Conservation (phyloP, 495 filamentous ascomycete species). For the Aspergillus baeticus region DNA sequence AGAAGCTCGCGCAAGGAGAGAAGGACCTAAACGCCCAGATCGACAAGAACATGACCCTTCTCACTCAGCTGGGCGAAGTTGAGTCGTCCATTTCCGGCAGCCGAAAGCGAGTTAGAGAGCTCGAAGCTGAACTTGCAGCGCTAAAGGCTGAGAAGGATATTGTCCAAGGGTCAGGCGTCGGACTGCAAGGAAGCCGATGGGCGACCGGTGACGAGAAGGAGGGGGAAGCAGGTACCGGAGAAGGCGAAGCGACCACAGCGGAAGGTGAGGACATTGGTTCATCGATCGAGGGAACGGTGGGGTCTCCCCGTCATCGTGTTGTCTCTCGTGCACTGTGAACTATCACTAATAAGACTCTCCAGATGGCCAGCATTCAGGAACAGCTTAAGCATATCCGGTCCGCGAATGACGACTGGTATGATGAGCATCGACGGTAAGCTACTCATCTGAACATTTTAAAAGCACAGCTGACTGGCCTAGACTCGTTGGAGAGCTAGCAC, state of each 20-base stretch:
- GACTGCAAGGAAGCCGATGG: conserved; percentile 44
- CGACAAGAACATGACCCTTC: conserved; percentile 49
- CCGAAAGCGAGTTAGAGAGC: conserved; percentile 43
- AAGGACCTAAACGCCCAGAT: conserved; percentile 44
- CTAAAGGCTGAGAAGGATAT: conserved; percentile 32
- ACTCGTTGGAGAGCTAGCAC: conserved; percentile 42
- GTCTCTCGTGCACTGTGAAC: conserved; percentile 15
- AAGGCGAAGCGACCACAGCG: conserved; percentile 38
- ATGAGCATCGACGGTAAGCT: conserved; percentile 45
- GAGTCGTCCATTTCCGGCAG: conserved; percentile 39
- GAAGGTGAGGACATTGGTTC: conserved; percentile 56
- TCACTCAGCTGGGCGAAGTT: conserved; percentile 43
- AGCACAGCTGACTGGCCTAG: conserved; percentile 19
- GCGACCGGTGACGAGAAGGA: conserved; percentile 33
- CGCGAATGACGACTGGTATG: conserved; percentile 46
- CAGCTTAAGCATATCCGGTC: conserved; percentile 50
- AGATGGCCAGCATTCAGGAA: conserved; percentile 54
- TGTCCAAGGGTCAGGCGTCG: conserved; percentile 25
- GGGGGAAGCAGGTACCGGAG: conserved; percentile 21
- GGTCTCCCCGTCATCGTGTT: conserved; percentile 43
- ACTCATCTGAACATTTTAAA: background rate
- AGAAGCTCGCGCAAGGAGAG: conserved; percentile 36
- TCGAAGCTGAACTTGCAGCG: conserved; percentile 45
- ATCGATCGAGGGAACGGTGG: conserved; percentile 56
- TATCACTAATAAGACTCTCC: conserved; percentile 6